Base-by-base conservation (phyloP, 805 yeast species). In the Yueomyces sp. region DNA sequence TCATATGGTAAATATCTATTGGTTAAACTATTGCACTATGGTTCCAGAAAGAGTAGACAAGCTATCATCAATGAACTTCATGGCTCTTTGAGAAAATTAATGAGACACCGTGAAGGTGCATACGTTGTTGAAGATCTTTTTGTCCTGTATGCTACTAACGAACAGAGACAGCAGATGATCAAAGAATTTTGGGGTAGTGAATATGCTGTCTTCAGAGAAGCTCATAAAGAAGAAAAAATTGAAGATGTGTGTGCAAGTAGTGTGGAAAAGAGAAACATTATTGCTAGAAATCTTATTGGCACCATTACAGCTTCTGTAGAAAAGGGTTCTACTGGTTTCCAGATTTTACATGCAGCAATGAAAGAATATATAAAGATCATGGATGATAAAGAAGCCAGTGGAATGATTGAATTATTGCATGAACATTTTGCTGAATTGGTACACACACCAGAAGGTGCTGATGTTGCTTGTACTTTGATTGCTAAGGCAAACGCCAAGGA, bases 101-200 rank as follows among this genome's bases (percentile, higher is more conserved):
- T 90, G 92, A 79, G 94, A 70, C 96, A 90, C 66, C 81, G 84
- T 67, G 97, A 90, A 71, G 98, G 96, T 65, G 97, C 97, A 11
- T 87, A 90, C 56, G 97, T 90, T 37, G 87, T 88, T 51, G 97
- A 90, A 65, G 98, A 90, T 70, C 70, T 85, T 56, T 90, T 71
- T 59, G 85, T 85, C 28, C 74, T 87, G 45, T 90, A 88, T 63
- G 77, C 96, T 8, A 77, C 86, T 28, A 74, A 81, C 31, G 85
- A 80, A 49, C 97, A 90, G 65, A 84, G 77, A 63, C 76, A 77
- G 44, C 95, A 85, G 65, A 88, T 90, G 83, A 77, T 90, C 51
- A 78, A 92, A 64, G 98, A 90, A 66, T 90, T 90, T 60, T 90
- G 94, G 86, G 98, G 97, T 44, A 76, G 95, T 9, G 94, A 86